Base-by-base conservation (phyloP, 129 eudicot species). In the Lonicera japonica region DNA sequence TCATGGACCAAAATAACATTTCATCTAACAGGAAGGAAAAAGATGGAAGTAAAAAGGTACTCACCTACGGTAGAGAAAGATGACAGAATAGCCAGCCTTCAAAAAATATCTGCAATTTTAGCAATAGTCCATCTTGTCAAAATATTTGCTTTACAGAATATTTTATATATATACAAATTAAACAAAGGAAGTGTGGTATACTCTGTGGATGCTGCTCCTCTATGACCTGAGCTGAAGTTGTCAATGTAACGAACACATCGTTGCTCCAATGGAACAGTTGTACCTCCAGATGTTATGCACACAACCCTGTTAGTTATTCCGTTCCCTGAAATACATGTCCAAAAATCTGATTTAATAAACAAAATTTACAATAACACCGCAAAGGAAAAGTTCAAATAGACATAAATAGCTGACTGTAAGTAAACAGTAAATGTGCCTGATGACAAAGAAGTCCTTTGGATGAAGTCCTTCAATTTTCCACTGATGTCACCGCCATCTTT, bases 191-290 rank as follows among this genome's bases (percentile, higher is more conserved):
- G 5, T 58, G 58, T 25, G 15, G 12, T 64, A 25, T 94, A 94
- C 99, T 94, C 99, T 29, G 96, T 83, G 64, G 99, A 94, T 21
- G 99, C 78, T 61, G 99, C 91, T 77, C 99, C 99, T 83, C 99
- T 82, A 67, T 88, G 96, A 61, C 99, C 99, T 20, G 99, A 94
- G 71, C 95, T 85, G 69, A 94, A 94, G 74, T 94, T 94, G 70
- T 94, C 99, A 65, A 94, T 94, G 76, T 82, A 88, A 61, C 99
- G 99, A 56, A 94, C 99, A 70, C 99, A 94, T 5, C 96, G 80
- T 63, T 82, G 88, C 78, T 94, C 99, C 74, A 94, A 68, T 15
- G 99, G 96, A 67, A 94, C 99, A 39, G 96, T 94, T 57, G 96
- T 94, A 20, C 99, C 99, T 9, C 99, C 99, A 50, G 99, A 94